phyloP scores from a whole-genome alignment of 495 filamentous ascomycete genomes.

The Jackrogersella multiformis region DNA sequence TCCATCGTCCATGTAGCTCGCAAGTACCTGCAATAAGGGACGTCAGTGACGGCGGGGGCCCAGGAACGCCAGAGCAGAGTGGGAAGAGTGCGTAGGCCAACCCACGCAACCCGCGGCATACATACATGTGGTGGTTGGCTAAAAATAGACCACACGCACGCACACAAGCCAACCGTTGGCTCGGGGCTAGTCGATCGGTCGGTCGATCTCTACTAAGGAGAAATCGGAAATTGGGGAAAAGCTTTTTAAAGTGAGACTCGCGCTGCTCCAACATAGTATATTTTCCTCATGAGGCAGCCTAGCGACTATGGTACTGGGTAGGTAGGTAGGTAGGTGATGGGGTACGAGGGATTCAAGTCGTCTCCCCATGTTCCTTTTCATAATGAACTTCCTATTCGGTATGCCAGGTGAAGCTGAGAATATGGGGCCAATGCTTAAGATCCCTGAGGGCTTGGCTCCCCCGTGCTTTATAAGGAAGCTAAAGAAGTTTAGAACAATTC shows the following conservation, averaged over 20 bases:
- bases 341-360: not conserved
- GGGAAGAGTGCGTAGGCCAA: not conserved
- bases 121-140: conserved; percentile 37
- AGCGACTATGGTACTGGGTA: too few species aligned
- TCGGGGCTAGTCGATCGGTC: conserved; percentile 36
- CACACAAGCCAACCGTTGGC: conserved; percentile 23
- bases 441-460: conserved; percentile 26
- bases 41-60: conserved; percentile 30
- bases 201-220: conserved; percentile 31
- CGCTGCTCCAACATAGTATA: too few species aligned
- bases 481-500: conserved; percentile 23
- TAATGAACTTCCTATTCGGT: conserved; percentile 35
- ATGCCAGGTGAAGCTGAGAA: conserved; percentile 21
- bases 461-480: conserved; percentile 22
- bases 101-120: conserved; percentile 5
- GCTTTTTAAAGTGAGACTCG: conserved; percentile 19
- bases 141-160: conserved; percentile 30
- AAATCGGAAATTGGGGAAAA: conserved; percentile 33
- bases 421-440: conserved; percentile 23
- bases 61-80: conserved; percentile 23
- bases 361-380: conserved; percentile 18
- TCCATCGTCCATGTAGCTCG: conserved; percentile 35
- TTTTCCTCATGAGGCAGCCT: not conserved
- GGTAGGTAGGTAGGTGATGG: not conserved
- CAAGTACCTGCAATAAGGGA: conserved; percentile 34